phyloP scores from a whole-genome alignment of 441 rosid species.

The Gossypium gossypioides region DNA sequence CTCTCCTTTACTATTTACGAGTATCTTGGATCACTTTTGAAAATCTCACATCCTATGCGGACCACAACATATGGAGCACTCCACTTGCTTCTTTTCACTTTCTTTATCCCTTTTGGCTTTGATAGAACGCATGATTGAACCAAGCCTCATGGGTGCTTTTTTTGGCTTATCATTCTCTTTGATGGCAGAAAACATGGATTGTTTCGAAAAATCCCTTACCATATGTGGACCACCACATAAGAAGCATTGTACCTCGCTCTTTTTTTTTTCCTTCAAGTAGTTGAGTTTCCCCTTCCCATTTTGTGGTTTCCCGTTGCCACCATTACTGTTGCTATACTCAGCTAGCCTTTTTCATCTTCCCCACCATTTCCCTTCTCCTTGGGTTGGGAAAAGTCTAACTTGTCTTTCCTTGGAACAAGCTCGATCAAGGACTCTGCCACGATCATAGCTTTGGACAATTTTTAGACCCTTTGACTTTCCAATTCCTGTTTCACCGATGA shows the following conservation, averaged over 20 bases:
- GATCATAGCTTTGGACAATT: background rate
- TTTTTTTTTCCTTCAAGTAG: background rate
- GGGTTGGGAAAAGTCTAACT: background rate
- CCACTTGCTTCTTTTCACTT: background rate
- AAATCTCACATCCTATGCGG: background rate
- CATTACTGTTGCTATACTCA: no score
- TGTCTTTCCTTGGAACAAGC: background rate
- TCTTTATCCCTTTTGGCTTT: background rate
- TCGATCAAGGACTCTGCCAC: background rate
- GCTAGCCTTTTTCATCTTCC: background rate
- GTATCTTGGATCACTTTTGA: background rate
- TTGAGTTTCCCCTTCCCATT: background rate
- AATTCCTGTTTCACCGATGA: background rate
- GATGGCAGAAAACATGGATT: no score
- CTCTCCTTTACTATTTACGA: no score
- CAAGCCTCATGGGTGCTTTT: no score
- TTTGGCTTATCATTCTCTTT: no score
- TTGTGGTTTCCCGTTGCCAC: no score
- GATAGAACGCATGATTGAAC: no score
- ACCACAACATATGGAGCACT: background rate
- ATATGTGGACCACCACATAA: background rate
- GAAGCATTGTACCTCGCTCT: background rate
- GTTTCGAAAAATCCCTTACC: background rate
- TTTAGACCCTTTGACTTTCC: background rate
- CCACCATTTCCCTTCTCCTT: background rate